phyloP scores from a whole-genome alignment of 306 rosid genomes.

The Carpinus viminea region DNA sequence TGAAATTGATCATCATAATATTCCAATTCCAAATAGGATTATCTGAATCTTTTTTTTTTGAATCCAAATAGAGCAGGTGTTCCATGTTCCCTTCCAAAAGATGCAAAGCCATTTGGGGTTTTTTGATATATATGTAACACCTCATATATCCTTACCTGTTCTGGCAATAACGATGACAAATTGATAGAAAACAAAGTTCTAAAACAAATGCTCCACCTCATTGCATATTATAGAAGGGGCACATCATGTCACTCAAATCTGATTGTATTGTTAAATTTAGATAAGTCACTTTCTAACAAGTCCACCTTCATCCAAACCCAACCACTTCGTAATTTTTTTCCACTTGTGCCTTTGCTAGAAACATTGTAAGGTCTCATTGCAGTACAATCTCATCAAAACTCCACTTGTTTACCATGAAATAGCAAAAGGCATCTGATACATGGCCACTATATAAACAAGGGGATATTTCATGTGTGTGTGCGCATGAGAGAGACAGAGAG shows the following conservation, averaged over 20 bases:
- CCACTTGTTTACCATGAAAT: neutral
- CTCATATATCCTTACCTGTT: neutral
- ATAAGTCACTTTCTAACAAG: neutral
- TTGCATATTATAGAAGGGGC: neutral
- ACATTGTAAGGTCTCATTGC: neutral
- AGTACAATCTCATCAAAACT: neutral
- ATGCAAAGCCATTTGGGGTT: neutral
- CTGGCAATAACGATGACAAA: neutral
- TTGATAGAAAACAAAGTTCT: neutral
- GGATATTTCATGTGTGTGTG: neutral
- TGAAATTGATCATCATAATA: no score
- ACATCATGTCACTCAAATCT: neutral
- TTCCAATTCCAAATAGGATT: no score
- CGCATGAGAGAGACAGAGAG: neutral
- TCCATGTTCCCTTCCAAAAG: neutral
- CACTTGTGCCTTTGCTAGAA: conserved; percentile 1
- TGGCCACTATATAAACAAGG: neutral
- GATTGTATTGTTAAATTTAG: neutral
- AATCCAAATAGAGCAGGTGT: no score
- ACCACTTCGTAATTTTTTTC: neutral
- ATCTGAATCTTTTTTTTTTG: no score
- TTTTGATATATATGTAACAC: neutral
- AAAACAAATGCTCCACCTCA: conserved; percentile 1
- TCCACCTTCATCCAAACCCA: neutral
- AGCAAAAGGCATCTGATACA: neutral